Percentiles rank a stretch among this genome's conserved stretches.
These are phyloP conservation scores for Trichoderma lentiforme DNA, from an alignment of 2,329 filamentous ascomycete species.

Conservation along the genomic window DNA sequence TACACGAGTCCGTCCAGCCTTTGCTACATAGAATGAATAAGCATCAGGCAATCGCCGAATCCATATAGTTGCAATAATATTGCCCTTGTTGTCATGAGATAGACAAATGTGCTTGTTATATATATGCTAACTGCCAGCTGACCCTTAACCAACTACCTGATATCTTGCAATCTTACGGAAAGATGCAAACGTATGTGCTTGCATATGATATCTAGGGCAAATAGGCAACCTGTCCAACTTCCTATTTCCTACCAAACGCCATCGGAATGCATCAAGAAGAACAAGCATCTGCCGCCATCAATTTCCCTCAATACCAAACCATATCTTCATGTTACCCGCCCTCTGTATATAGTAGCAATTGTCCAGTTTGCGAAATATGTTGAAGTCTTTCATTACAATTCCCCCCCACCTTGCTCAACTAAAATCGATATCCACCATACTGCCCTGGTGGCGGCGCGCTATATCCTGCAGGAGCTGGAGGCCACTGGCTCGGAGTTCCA, in stretches of 20 bases:
- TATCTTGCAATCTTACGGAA: neutral
- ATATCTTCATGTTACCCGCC: neutral
- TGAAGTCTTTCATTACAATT: neutral
- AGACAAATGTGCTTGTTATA: neutral
- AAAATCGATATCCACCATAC: constrained; percentile 37
- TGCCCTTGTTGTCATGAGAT: neutral
- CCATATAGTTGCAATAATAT: neutral
- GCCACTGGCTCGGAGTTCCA: constrained; percentile 28
- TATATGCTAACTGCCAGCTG: neutral
- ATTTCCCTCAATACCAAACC: neutral
- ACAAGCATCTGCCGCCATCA: neutral
- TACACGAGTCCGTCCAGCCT: neutral
- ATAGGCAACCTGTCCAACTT: constrained; percentile 11
- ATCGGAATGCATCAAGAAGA: constrained; percentile 17
- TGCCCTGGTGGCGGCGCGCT: constrained; percentile 33
- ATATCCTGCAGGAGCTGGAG: constrained; percentile 30
- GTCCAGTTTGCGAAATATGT: neutral
- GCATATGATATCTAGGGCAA: constrained; percentile 13
- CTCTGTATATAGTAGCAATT: neutral
- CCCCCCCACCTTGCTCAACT: neutral
- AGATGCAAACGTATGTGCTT: neutral
- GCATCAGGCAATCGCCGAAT: neutral
- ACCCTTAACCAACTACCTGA: neutral
- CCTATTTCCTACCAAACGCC: constrained; percentile 17
- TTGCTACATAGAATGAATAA: neutral